Base-by-base conservation (phyloP, 768 basidiomycete species). In the Chalciporus pseudorubinellus region DNA sequence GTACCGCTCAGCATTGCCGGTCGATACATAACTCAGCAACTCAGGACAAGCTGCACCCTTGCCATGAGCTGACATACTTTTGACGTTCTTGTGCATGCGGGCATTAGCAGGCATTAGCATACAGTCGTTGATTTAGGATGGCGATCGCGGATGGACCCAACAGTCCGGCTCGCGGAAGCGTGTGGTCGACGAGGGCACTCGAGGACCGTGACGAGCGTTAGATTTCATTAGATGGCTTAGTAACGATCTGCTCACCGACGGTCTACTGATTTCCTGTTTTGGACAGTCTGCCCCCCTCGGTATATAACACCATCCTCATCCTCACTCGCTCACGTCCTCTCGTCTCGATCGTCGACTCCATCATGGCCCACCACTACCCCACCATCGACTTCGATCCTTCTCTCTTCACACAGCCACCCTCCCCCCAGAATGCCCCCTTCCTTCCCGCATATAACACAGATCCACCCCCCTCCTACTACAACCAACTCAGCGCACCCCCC, bases 241-340 rank as follows among this genome's bases (percentile, higher is more conserved):
- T 2, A 19, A 21, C 45, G 52, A 65, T 65, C 63, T 43, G 13
- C 19, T n/a, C 48, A 60, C 47, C n/a, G n/a, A n/a, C n/a, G n/a
- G n/a, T n/a, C n/a, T n/a, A n/a, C n/a, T n/a, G n/a, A n/a, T 47
- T 44, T 12, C 60, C 62, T 52, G 61, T 60, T 62, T 16, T 12
- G 49, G 59, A 2, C 24, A 43, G 24, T 21, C 48, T 34, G 28
- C 19, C 28, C 42, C 12, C 24, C 47, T 20, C 39, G 18, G 22
- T 66, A 64, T 64, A 55, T 58, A 64, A 60, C 52, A n/a, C n/a
- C 34, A 36, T 36, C 34, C 20, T 41, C 34, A 36, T 36, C 34
- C 20, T 41, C 16, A 6, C 40, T 22, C 9, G 21, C 9, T 49
- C 34, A 16, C 41, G 18, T 43, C 10, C 24, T 3, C 20, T 14